These are phyloP conservation scores for Colletotrichum gigasporum DNA, from an alignment of 2,329 filamentous ascomycete species.

Conservation along the genomic window DNA sequence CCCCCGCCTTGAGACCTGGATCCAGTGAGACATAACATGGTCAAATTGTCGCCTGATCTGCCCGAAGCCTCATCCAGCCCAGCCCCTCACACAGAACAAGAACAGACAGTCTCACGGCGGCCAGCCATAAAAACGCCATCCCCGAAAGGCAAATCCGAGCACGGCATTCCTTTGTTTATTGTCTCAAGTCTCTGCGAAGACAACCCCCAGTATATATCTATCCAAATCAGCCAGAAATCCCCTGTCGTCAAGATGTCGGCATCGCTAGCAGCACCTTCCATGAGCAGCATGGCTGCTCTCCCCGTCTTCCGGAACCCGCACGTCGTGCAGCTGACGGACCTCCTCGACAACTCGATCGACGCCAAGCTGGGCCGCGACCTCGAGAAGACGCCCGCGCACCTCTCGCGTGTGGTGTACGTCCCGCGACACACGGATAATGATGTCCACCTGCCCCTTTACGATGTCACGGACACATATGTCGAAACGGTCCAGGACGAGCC, in stretches of 20 bases:
- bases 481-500: slow-evolving; percentile 4
- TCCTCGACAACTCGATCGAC: not conserved
- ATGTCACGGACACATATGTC: slow-evolving; percentile 18
- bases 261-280: too few species aligned
- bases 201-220: not conserved
- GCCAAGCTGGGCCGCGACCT: slow-evolving; percentile 12
- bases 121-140: too few species aligned
- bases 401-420: slow-evolving; percentile 29
- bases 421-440: slow-evolving; percentile 14
- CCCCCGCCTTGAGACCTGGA: too few species aligned
- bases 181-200: too few species aligned
- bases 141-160: too few species aligned
- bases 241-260: too few species aligned
- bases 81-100: too few species aligned
- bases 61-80: too few species aligned
- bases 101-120: too few species aligned
- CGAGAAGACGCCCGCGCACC: slow-evolving; percentile 10
- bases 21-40: too few species aligned
- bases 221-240: not conserved
- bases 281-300: slow-evolving; percentile 2
- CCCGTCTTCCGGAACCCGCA: not conserved
- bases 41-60: too few species aligned
- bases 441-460: slow-evolving; percentile 32
- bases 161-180: too few species aligned
- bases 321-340: not conserved